A percentile compares a stretch with the other conserved stretches of the same genome.
Conservation (phyloP, 2,329 filamentous ascomycete genomes). For the Scedosporium boydii region DNA sequence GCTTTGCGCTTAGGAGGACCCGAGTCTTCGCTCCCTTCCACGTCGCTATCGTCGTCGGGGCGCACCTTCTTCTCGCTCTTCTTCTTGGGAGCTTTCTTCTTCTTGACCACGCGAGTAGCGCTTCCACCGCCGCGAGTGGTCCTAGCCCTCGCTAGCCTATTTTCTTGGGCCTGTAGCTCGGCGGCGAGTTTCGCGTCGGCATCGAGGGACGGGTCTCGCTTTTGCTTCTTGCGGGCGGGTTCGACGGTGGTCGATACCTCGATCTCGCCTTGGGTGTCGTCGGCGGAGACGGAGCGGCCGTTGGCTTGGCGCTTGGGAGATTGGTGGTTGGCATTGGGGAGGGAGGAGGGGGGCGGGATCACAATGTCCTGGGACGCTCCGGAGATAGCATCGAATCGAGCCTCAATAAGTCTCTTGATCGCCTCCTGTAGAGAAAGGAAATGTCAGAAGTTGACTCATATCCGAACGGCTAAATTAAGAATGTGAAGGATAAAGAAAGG, state of each 20-base stretch:
- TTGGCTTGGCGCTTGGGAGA: constrained; percentile 24
- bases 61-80: constrained; percentile 69
- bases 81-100: constrained; percentile 57
- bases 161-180: constrained; percentile 85
- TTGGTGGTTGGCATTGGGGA: constrained; percentile 20
- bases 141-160: constrained; percentile 55
- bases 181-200: constrained; percentile 83
- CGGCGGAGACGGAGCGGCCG: constrained; percentile 21
- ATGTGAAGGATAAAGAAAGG: neutral
- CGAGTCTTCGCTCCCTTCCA: constrained; percentile 50
- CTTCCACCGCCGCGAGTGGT: constrained; percentile 69
- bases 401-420: constrained; percentile 63
- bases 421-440: constrained; percentile 38
- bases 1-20: constrained; percentile 64
- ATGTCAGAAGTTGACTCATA: neutral
- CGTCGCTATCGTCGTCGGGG: constrained; percentile 70
- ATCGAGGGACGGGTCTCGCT: constrained; percentile 51
- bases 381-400: constrained; percentile 63
- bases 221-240: constrained; percentile 56
- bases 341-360: constrained; percentile 26
- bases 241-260: constrained; percentile 35
- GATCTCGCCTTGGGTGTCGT: constrained; percentile 30
- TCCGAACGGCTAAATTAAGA: neutral
- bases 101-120: constrained; percentile 46
- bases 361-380: constrained; percentile 36